Conservation (phyloP, 768 basidiomycete species). For the Candolleomyces eurysporus region DNA sequence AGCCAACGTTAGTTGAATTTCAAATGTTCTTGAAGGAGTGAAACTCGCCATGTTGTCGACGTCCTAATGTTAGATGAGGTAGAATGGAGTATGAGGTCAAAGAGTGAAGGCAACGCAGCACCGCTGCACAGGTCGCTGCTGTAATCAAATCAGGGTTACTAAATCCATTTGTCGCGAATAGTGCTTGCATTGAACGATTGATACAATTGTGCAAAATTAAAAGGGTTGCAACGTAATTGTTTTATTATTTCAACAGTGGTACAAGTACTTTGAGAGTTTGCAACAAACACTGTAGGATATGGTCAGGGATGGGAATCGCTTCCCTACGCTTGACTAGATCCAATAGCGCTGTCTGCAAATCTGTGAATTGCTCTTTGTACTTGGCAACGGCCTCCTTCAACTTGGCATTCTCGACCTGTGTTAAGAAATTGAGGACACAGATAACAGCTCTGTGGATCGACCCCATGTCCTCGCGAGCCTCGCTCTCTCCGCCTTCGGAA, state of each 20-base stretch:
- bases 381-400: slow-evolving; percentile 37
- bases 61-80: not conserved
- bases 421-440: slow-evolving; percentile 64
- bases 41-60: not conserved
- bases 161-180: not conserved
- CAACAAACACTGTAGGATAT: slow-evolving; percentile 42
- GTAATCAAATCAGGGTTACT: not conserved
- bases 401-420: slow-evolving; percentile 36
- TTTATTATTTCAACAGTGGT: not conserved
- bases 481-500: slow-evolving; percentile 28
- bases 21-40: not conserved
- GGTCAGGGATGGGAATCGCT: slow-evolving; percentile 47
- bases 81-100: not conserved
- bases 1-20: not conserved
- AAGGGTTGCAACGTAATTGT: not conserved
- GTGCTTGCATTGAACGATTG: not conserved
- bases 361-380: slow-evolving; percentile 49
- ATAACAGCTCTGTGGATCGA: slow-evolving; percentile 77
- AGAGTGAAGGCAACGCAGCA: not conserved
- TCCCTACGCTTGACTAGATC: slow-evolving; percentile 41
- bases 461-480: slow-evolving; percentile 47
- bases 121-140: not conserved
- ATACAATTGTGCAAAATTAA: no score
- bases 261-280: slow-evolving; percentile 3
- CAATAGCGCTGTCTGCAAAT: slow-evolving; percentile 53